A percentile compares a stretch with the other conserved stretches of the same genome.
These are phyloP conservation scores for Neonectria coccinea DNA, from an alignment of 2,329 filamentous ascomycete species.

Conservation along the genomic window DNA sequence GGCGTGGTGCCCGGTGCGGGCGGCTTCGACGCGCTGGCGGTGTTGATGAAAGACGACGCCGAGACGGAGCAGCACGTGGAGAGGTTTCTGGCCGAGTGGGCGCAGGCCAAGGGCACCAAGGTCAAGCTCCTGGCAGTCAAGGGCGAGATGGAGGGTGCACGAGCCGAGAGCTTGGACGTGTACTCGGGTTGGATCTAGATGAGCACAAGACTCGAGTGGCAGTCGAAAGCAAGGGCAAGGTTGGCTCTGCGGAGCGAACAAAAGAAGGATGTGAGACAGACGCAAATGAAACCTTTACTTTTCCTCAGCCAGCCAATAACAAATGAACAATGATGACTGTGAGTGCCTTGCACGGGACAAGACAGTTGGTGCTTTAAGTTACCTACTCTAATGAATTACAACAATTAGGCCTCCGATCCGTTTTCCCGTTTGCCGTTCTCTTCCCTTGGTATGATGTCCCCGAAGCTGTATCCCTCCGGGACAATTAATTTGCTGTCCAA, in stretches of 20 bases:
- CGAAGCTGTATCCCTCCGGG: not conserved
- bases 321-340: not conserved
- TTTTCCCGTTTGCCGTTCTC: not conserved
- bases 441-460: constrained; percentile 1
- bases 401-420: not conserved
- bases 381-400: constrained; percentile 1
- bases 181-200: constrained; percentile 59
- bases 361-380: not conserved
- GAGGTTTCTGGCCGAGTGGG: constrained; percentile 75
- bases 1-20: constrained; percentile 95
- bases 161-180: constrained; percentile 57
- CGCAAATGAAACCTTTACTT: not conserved
- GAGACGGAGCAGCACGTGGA: constrained; percentile 71
- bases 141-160: constrained; percentile 78
- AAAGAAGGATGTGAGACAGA: not conserved
- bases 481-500: constrained; percentile 8
- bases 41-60: constrained; percentile 81
- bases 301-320: not conserved
- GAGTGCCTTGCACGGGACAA: not conserved
- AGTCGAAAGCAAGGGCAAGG: not conserved
- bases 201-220: not conserved
- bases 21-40: constrained; percentile 88
- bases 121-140: constrained; percentile 77
- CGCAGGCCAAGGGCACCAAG: constrained; percentile 65
- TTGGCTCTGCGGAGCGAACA: constrained; percentile 1